Conservation (phyloP, 1,284 basidiomycete species). For the Marasmius tenuissimus region DNA sequence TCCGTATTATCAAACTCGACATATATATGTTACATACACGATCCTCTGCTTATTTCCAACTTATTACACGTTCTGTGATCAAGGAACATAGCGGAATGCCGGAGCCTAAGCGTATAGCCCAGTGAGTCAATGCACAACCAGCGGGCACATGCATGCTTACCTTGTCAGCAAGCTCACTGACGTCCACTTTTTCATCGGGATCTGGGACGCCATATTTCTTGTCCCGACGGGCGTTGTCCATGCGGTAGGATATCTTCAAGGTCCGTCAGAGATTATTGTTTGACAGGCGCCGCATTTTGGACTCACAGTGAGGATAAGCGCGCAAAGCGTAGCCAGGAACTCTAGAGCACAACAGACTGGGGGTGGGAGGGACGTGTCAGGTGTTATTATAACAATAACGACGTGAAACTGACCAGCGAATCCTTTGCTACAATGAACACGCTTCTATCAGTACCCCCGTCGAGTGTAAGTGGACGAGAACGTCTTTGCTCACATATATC, state of each 20-base stretch:
- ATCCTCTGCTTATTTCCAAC: background rate
- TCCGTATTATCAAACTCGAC: background rate
- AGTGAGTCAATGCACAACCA: background rate
- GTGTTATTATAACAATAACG: background rate
- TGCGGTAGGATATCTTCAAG: constrained; percentile 56
- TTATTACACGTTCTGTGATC: constrained; percentile 11
- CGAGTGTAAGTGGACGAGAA: background rate
- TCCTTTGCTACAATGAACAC: constrained; percentile 47
- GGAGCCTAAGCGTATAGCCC: constrained; percentile 34
- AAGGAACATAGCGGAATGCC: constrained; percentile 49
- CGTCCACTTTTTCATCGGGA: constrained; percentile 56
- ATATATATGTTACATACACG: background rate
- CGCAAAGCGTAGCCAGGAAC: constrained; percentile 56
- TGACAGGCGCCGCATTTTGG: background rate
- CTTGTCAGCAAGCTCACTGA: constrained; percentile 65
- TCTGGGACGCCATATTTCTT: constrained; percentile 51
- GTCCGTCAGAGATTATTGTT: background rate
- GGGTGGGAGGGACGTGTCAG: constrained; percentile 11
- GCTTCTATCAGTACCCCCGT: background rate
- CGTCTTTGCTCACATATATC: constrained; percentile 50
- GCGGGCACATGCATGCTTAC: constrained; percentile 30
- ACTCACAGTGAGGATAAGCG: constrained; percentile 54
- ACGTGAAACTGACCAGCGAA: constrained; percentile 49
- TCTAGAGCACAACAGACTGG: constrained; percentile 57
- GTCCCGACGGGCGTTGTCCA: constrained; percentile 61